Evolutionary conservation across 1,284 basidiomycete genomes (phyloP), one percentile per base, ranked within the genome.

Genomic region (Lignosus rhinocerotis): DNA sequence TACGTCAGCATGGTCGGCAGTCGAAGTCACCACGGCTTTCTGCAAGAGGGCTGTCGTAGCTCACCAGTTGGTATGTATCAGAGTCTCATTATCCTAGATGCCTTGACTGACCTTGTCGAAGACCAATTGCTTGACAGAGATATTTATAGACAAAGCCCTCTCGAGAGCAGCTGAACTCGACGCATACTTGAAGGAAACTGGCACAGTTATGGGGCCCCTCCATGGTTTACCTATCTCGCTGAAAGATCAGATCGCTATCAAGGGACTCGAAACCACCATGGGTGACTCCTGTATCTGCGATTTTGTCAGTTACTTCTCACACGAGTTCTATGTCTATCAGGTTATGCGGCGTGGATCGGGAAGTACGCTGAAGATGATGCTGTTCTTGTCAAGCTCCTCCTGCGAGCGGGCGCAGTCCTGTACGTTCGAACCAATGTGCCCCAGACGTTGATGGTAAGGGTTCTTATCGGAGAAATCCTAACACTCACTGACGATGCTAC

Each of bases 351-450:
- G 49, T 73, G 43, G 67, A 64, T 70, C 8, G 67, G 67, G 6
- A 57, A 66, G 38, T 56, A 58, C 19, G 68, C 68, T 9, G 61
- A 65, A 34, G 51, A 62, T 7, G 68, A 70, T 39, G 57, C 67
- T 3, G 67, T 64, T 5, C 73, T 90, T 0, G 83, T 86, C n/a
- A 80, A 88, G 57, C 76, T 87, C 30, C 72, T 89, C 25, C 75
- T 82, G 56, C 77, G 79, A 33, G 80, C 76, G 3, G 89, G 90
- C 1, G 88, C 87, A 0, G 80, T 90, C 7, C 83, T 82, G 2
- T 91, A 85, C 60, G 85, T 88, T 16, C 80, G 84, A 52, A 90
- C 87, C 1, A 90, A 91, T 59, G 77, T 89, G 14, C 87, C 88
- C 0, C 88, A 90, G 67, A 85, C 86, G 3, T 69, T 88, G 47